These are phyloP conservation scores for Cyclotella atomus DNA, from an alignment of 108 stramenopile genomes.

Conservation along the genomic window DNA sequence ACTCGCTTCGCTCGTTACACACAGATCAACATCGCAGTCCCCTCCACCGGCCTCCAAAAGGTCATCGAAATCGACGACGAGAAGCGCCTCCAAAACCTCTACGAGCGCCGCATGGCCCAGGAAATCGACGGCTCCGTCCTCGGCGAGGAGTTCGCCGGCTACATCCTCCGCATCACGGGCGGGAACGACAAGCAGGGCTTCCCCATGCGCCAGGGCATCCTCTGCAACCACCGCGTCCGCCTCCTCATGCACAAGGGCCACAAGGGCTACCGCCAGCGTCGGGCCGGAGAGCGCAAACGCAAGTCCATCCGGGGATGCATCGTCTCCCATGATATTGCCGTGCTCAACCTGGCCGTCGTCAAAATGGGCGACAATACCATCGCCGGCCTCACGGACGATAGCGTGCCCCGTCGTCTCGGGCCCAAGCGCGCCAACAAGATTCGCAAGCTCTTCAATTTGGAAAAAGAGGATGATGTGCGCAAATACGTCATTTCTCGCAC, in stretches of 20 bases:
- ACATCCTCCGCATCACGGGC: constrained; percentile 97
- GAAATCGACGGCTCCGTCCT: constrained; percentile 95
- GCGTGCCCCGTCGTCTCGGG: constrained; percentile 96
- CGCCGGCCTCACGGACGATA: constrained; percentile 94
- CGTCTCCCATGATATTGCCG: constrained; percentile 97
- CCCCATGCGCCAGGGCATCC: constrained; percentile 99
- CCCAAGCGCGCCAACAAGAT: constrained; percentile 99
- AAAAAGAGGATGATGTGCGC: constrained; percentile 99
- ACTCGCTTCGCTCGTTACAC: not conserved
- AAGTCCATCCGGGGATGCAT: constrained; percentile 99
- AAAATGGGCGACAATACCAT: constrained; percentile 94
- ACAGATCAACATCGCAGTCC: constrained; percentile 99
- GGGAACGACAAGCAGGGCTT: constrained; percentile 99
- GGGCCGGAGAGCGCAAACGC: constrained; percentile 99
- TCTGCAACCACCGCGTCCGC: constrained; percentile 97
- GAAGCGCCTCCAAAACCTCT: constrained; percentile 97
- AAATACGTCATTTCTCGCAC: constrained; percentile 97
- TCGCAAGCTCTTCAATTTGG: constrained; percentile 99
- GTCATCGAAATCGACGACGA: constrained; percentile 99
- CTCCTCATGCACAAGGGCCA: constrained; percentile 94
- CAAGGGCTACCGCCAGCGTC: constrained; percentile 92
- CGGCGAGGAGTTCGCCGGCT: constrained; percentile 99
- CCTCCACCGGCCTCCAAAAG: constrained; percentile 96
- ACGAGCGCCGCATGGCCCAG: constrained; percentile 99
- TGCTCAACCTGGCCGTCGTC: constrained; percentile 97